A percentile compares a stretch with the other conserved stretches of the same genome.
These are phyloP conservation scores for Podaxis sp. DNA, from an alignment of 768 basidiomycete genomes.

Conservation along the genomic window DNA sequence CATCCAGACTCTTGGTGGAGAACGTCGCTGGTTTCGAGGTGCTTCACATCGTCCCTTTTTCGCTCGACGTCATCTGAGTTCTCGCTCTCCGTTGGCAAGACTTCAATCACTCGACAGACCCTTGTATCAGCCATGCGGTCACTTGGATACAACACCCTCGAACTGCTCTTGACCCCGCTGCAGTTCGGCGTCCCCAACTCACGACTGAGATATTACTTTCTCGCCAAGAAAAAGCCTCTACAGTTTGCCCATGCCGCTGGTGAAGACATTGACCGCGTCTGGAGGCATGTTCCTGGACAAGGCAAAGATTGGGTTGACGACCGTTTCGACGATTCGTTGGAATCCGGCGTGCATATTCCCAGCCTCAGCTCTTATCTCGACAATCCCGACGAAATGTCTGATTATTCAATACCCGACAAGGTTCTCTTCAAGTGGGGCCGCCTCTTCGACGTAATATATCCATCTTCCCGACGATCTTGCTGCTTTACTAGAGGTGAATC, in stretches of 20 bases:
- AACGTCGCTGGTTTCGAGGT: constrained; percentile 88
- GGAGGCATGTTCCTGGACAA: constrained; percentile 56
- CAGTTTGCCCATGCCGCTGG: constrained; percentile 31
- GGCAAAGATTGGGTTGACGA: constrained; percentile 36
- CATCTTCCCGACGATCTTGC: constrained; percentile 61
- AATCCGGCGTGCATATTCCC: constrained; percentile 13
- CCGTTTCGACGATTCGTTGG: constrained; percentile 26
- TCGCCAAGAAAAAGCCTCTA: constrained; percentile 55
- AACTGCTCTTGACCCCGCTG: constrained; percentile 71
- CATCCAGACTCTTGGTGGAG: constrained; percentile 65
- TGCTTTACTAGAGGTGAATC: constrained; percentile 77
- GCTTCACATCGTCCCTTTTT: constrained; percentile 14
- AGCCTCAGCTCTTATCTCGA: constrained; percentile 46
- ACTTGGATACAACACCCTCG: constrained; percentile 56
- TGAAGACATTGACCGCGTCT: constrained; percentile 27
- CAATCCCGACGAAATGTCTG: constrained; percentile 20
- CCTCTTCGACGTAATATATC: constrained; percentile 76
- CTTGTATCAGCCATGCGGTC: constrained; percentile 51
- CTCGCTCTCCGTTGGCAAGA: constrained; percentile 36
- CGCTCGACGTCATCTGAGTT: neutral
- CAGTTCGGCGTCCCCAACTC: constrained; percentile 85
- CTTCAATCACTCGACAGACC: constrained; percentile 59
- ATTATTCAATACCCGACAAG: constrained; percentile 53
- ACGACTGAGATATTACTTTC: constrained; percentile 75
- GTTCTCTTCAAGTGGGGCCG: constrained; percentile 74